Evolutionary conservation across 2,329 filamentous ascomycete genomes (phyloP).

Genomic region (Pseudocercospora fijiensis): DNA sequence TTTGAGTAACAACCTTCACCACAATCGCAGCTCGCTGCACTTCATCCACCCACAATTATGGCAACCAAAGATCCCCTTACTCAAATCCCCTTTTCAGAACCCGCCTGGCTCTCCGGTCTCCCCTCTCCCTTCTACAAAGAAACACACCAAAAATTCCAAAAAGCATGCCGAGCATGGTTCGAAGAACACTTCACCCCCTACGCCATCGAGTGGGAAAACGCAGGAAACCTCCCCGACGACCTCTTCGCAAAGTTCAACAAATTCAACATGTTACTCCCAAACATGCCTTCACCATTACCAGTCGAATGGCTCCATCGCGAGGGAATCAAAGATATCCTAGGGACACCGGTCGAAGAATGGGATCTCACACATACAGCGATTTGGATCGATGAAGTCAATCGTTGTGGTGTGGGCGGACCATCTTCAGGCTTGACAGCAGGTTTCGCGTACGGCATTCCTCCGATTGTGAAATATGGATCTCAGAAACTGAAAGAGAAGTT

Average conservation of each 20-base stretch:
- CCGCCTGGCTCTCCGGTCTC: conserved; percentile 24
- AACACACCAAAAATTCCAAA: conserved; percentile 26
- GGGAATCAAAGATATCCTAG: conserved; percentile 64
- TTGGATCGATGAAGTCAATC: conserved; percentile 67
- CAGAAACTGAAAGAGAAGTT: conserved; percentile 62
- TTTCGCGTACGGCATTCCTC: conserved; percentile 69
- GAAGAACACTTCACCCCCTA: conserved; percentile 27
- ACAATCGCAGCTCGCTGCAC: background rate
- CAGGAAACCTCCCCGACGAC: conserved; percentile 50
- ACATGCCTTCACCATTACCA: conserved; percentile 66
- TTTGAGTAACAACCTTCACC: background rate
- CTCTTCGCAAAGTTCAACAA: conserved; percentile 64
- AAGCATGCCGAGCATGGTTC: conserved; percentile 27
- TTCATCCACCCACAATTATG: background rate
- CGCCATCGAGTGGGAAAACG: conserved; percentile 28
- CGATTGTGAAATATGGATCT: conserved; percentile 66
- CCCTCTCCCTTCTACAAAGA: conserved; percentile 27
- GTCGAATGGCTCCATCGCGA: conserved; percentile 64
- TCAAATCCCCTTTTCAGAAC: conserved; percentile 26
- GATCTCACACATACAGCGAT: conserved; percentile 69
- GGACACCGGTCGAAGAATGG: conserved; percentile 69
- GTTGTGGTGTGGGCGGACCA: conserved; percentile 65
- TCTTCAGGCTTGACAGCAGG: conserved; percentile 64
- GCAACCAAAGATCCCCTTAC: conserved; percentile 16
- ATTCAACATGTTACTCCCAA: conserved; percentile 68